phyloP scores from a whole-genome alignment of 768 basidiomycete species.

The Tulasnella calospora region DNA sequence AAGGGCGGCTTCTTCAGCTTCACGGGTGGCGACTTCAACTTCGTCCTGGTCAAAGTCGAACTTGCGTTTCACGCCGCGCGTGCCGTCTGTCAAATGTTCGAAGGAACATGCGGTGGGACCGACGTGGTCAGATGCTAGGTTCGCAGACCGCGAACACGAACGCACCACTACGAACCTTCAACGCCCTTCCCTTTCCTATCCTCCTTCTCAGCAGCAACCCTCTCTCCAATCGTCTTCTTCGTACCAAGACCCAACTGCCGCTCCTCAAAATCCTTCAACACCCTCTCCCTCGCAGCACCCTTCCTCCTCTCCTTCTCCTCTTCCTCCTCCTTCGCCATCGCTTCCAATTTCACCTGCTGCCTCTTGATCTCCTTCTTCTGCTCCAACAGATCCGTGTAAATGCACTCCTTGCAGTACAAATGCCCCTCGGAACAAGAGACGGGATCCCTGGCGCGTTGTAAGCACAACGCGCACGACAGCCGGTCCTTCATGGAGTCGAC shows the following conservation, averaged over 20 bases:
- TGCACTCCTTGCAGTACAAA: constrained; percentile 94
- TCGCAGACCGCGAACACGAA: neutral
- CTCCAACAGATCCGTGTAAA: constrained; percentile 72
- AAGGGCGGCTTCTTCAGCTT: constrained; percentile 86
- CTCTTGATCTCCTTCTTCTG: constrained; percentile 92
- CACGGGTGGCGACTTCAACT: constrained; percentile 64
- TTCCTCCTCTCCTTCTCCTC: constrained; percentile 65
- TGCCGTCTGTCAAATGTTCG: constrained; percentile 34
- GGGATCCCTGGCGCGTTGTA: constrained; percentile 77
- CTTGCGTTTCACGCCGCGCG: constrained; percentile 69
- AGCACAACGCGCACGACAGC: constrained; percentile 85
- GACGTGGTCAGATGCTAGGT: neutral
- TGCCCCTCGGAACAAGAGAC: constrained; percentile 81
- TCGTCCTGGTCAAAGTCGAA: constrained; percentile 73
- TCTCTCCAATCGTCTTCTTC: constrained; percentile 19
- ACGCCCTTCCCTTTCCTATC: constrained; percentile 32
- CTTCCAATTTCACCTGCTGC: constrained; percentile 76
- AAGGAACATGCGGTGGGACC: neutral
- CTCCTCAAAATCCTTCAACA: constrained; percentile 83
- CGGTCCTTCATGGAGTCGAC: constrained; percentile 91
- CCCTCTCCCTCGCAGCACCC: constrained; percentile 78
- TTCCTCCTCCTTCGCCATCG: constrained; percentile 71
- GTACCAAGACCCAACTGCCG: constrained; percentile 70
- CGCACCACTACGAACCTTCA: constrained; percentile 36
- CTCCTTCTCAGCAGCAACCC: constrained; percentile 17